Evolutionary conservation across 169 alveolate species (phyloP).

Genomic region (Prorocentrum cordatum): DNA sequence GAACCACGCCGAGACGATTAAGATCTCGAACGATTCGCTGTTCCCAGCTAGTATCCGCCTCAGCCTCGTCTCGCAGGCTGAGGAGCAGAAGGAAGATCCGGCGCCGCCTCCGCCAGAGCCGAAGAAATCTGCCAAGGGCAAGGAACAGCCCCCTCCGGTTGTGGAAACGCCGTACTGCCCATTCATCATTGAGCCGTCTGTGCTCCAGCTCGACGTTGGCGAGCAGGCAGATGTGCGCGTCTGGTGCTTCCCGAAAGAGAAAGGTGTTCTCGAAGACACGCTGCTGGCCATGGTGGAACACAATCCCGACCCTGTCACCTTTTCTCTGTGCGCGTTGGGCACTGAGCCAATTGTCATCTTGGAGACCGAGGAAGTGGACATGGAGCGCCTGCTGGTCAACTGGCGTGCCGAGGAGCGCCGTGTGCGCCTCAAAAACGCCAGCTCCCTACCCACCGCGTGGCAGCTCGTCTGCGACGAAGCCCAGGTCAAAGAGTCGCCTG

Average conservation of each 20-base stretch:
- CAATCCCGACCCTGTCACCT: not conserved
- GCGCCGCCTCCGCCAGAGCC: not conserved
- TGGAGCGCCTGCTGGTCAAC: conserved; percentile 52
- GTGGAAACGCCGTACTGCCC: no score
- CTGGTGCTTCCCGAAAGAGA: not conserved
- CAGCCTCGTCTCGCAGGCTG: not conserved
- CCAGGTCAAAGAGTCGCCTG: not conserved
- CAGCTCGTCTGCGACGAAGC: conserved; percentile 51
- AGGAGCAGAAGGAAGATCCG: not conserved
- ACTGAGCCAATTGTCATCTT: not conserved
- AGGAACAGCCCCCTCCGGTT: not conserved
- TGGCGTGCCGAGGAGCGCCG: conserved; percentile 28
- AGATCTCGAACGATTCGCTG: conserved; percentile 43
- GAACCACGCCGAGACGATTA: not conserved
- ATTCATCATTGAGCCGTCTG: not conserved
- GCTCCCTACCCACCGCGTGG: conserved; percentile 9
- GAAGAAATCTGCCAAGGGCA: not conserved
- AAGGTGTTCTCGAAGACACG: not conserved
- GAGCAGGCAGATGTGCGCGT: not conserved
- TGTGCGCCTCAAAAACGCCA: conserved; percentile 55
- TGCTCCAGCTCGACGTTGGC: not conserved
- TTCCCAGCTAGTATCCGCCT: conserved; percentile 32
- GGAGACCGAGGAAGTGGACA: conserved; percentile 24
- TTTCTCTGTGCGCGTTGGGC: not conserved
- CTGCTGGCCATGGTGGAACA: not conserved